Base-by-base conservation (phyloP, 164 flowering plant species). In the Aristolochia fimbriata region DNA sequence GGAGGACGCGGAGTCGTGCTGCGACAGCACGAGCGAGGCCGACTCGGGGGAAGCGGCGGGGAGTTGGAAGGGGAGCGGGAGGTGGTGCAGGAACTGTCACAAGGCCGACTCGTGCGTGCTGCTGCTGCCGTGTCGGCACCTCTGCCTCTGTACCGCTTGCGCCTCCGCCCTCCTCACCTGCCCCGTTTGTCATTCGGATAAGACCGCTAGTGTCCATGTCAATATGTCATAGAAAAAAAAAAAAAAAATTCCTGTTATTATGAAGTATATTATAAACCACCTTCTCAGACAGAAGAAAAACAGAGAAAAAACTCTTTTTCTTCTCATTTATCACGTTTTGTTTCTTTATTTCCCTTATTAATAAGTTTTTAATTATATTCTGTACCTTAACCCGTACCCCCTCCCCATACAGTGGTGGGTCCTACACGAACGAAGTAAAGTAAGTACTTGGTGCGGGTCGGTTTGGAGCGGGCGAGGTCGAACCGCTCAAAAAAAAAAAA, bases 41-140 rank as follows among this genome's bases (percentile, higher is more conserved):
- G 47, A 8, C 33, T 55, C 33, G 41, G 56, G 52, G 22, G 51
- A n/a, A 37, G 23, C 27, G 22, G 31, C 16, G 27, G 58, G 57
- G 0, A 15, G 27, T 48, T 19, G 56, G 65, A 27, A 2, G 30
- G 5, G 30, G n/a, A 17, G 12, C 21, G 54, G 57, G 0, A 20
- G 27, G 58, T 17, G 59, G 65, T 78, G 79, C 60, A 55, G 72
- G 50, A 62, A 30, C 33, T 79, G 83, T 27, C 60, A 68, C 60
- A 61, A 64, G 55, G 72, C 47, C 41, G 87, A 80, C 69, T 63
- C 84, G 8, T 61, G 80, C 55, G 86, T 86, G 62, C 33, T 86
- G 76, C 41, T 86, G 51, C 63, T 85, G 62, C 87, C 88, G 22
- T 85, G 91, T 65, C 72, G 84, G 73, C 91, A 85, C 49, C 72